Evolutionary conservation across 2,329 filamentous ascomycete genomes (phyloP).

Genomic region (Knoxdaviesia capensis): DNA sequence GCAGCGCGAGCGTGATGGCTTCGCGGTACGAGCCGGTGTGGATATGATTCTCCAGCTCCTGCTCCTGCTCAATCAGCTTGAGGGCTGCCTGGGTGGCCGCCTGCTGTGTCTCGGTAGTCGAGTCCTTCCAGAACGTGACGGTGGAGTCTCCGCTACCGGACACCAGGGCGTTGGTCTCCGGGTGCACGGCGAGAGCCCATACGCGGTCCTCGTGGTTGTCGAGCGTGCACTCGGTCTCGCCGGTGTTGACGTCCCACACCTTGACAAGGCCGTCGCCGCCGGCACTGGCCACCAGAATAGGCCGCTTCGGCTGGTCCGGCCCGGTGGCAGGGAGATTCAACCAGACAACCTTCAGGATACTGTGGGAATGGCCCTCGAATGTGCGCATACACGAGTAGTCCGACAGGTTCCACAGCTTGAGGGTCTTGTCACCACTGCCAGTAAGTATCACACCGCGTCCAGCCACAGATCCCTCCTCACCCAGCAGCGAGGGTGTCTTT

Average conservation of each 20-base stretch:
- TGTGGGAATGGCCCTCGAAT: slow-evolving; percentile 92
- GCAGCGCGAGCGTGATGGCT: slow-evolving; percentile 77
- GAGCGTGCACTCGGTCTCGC: slow-evolving; percentile 72
- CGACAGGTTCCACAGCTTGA: slow-evolving; percentile 83
- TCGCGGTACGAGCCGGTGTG: slow-evolving; percentile 74
- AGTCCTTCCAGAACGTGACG: slow-evolving; percentile 91
- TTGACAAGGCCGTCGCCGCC: slow-evolving; percentile 92
- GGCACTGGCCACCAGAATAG: slow-evolving; percentile 61
- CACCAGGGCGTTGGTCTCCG: slow-evolving; percentile 50
- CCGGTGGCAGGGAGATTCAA: slow-evolving; percentile 31
- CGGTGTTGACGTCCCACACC: slow-evolving; percentile 76
- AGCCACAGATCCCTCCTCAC: slow-evolving; percentile 50
- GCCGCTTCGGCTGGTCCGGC: slow-evolving; percentile 32
- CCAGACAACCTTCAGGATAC: slow-evolving; percentile 86
- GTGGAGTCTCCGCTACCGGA: slow-evolving; percentile 87
- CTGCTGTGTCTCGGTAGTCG: slow-evolving; percentile 58
- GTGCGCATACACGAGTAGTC: slow-evolving; percentile 88
- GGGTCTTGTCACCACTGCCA: slow-evolving; percentile 85
- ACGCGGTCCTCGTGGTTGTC: slow-evolving; percentile 96
- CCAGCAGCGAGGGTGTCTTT: slow-evolving; percentile 52
- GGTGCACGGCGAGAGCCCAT: slow-evolving; percentile 67
- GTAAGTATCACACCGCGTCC: slow-evolving; percentile 72
- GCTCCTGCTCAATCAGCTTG: slow-evolving; percentile 78
- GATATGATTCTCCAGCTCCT: slow-evolving; percentile 84
- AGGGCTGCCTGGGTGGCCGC: slow-evolving; percentile 55